Evolutionary conservation across 495 filamentous ascomycete species (phyloP), one percentile per base, ranked within the genome.

Genomic region (Neurospora tetraspora): DNA sequence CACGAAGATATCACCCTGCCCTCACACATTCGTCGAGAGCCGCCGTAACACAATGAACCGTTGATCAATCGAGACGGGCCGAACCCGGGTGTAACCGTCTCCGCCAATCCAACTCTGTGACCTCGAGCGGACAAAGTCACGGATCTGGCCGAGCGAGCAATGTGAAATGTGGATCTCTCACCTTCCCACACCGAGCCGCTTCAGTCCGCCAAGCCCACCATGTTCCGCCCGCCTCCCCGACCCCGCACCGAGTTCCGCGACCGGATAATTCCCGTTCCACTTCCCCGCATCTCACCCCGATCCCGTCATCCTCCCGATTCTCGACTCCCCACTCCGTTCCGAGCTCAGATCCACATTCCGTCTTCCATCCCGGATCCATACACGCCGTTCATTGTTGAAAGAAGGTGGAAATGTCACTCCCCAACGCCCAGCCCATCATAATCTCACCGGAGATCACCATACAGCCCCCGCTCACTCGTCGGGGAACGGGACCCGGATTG

Each of bases 401-500:
- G n/a, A n/a, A n/a, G n/a, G n/a, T n/a, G n/a, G n/a, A n/a, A n/a
- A 61, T 61, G 53, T 61, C 53, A 31, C 23, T 14, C 0, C 23
- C 53, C 14, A 31, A 31, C 11, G 23, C 11, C 53, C 53, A 61
- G 10, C 53, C 53, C 23, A 27, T 43, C n/a, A 1, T 2, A 23
- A n/a, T 71, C 11, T 34, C 34, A 2, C 43, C 70, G 0, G 42
- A 27, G 0, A 69, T 79, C 72, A 73, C 76, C 39, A 39, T 88
- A 11, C 87, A 88, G 68, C 80, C 85, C 69, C 89, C 88, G 45
- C 84, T 90, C 43, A 87, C 89, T 4, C 84, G 87, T 53, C 84
- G 84, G 69, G 88, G 86, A 5, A 73, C 73, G 38, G 89, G 89
- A 1, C 89, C 89, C 5, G 87, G 86, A 31, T 76, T 90, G 4